Conservation (phyloP, 163 green algal species). For the Scenedesmus sp. region DNA sequence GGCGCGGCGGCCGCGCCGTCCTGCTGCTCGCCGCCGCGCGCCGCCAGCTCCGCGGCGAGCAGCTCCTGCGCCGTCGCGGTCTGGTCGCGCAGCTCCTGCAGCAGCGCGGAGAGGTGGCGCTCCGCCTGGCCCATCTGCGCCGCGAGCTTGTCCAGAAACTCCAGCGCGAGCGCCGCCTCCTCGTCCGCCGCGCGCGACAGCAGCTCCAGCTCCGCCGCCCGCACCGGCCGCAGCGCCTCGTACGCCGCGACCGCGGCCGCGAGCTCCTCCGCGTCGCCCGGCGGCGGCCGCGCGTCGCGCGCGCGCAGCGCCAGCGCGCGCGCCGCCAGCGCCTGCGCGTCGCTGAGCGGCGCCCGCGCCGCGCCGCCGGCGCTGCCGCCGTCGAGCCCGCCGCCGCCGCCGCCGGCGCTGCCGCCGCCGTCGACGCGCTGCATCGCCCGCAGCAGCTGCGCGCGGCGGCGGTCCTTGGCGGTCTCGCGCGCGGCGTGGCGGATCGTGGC, state of each 20-base stretch:
- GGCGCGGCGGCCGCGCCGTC: background rate
- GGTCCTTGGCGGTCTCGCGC: background rate
- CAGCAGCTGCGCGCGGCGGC: background rate
- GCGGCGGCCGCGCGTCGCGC: no score
- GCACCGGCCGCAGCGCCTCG: background rate
- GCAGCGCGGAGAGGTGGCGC: background rate
- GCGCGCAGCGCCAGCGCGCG: no score
- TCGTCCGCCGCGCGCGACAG: background rate
- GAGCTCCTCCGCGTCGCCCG: background rate
- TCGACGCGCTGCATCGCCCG: background rate
- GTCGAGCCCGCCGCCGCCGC: no score
- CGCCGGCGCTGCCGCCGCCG: background rate
- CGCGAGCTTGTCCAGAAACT: constrained; percentile 6
- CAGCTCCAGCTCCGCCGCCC: background rate
- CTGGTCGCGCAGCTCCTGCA: constrained; percentile 8
- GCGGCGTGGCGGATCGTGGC: constrained; percentile 3
- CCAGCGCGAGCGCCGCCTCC: background rate
- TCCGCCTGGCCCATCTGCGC: background rate
- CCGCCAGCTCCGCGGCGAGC: no score
- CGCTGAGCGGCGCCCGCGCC: no score
- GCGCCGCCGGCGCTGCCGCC: no score
- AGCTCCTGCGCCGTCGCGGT: background rate
- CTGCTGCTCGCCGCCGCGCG: background rate
- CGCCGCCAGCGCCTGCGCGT: no score
- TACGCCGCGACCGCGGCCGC: background rate